Percentiles rank a stretch among this genome's conserved stretches.
These are phyloP conservation scores for Lactarius deliciosus DNA, from an alignment of 768 basidiomycete genomes.

Conservation along the genomic window DNA sequence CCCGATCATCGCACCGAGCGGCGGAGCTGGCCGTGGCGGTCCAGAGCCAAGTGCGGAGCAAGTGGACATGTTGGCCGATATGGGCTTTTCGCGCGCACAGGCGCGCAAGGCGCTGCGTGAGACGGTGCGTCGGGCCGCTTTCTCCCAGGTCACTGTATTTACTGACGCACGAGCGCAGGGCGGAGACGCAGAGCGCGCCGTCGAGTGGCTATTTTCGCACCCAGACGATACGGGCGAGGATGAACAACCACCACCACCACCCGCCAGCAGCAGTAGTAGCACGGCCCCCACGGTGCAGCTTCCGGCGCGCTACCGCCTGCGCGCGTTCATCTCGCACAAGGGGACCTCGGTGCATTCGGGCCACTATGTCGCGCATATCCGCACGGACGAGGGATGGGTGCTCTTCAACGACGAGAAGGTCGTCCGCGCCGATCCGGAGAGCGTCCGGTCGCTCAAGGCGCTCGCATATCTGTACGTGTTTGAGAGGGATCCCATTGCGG, in stretches of 20 bases:
- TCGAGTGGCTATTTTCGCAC: slow-evolving; percentile 96
- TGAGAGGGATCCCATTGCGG: slow-evolving; percentile 43
- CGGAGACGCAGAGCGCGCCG: slow-evolving; percentile 77
- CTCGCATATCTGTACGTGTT: slow-evolving; percentile 95
- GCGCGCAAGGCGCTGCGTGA: slow-evolving; percentile 84
- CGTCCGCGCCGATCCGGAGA: slow-evolving; percentile 81
- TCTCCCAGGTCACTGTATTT: too few species aligned
- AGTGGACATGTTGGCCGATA: slow-evolving; percentile 73
- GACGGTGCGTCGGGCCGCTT: slow-evolving; percentile 54
- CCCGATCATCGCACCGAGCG: slow-evolving; percentile 51
- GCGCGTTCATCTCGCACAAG: slow-evolving; percentile 97
- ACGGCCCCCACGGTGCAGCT: slow-evolving; percentile 35
- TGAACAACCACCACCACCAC: background rate
- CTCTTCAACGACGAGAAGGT: slow-evolving; percentile 97
- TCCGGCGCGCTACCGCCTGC: slow-evolving; percentile 77
- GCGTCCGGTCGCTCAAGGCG: slow-evolving; percentile 75
- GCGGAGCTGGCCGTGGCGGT: slow-evolving; percentile 31
- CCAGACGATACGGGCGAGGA: slow-evolving; percentile 82
- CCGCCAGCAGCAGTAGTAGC: too few species aligned
- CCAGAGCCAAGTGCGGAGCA: slow-evolving; percentile 69
- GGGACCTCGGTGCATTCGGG: slow-evolving; percentile 94
- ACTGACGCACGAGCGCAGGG: slow-evolving; percentile 41
- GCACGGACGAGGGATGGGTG: slow-evolving; percentile 63
- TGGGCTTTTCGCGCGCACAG: slow-evolving; percentile 88
- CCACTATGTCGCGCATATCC: slow-evolving; percentile 86